Evolutionary conservation across 1,139 yeast species (phyloP).

Genomic region (Sugiyamaella castrensis): DNA sequence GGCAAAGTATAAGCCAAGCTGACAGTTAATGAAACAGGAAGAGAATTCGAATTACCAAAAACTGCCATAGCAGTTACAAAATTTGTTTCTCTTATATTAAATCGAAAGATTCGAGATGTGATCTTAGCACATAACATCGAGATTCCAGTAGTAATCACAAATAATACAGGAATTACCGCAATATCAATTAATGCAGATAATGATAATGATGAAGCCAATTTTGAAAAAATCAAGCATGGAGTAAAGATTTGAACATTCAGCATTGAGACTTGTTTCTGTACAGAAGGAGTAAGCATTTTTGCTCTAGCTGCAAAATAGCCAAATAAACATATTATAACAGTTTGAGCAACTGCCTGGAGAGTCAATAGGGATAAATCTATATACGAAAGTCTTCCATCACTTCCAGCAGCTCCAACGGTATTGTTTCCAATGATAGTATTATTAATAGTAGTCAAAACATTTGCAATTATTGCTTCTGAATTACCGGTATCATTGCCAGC

Average conservation of each 20-base stretch:
- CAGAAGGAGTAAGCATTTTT: conserved; percentile 56
- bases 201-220: conserved; percentile 72
- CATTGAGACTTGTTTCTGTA: conserved; percentile 63
- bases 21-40: conserved; percentile 65
- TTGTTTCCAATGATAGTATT: no score
- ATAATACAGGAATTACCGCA: conserved; percentile 70
- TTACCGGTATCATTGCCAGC: no score
- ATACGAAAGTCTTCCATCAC: conserved; percentile 44
- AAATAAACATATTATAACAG: conserved; percentile 65
- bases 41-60: conserved; percentile 70
- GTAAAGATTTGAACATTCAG: conserved; percentile 79
- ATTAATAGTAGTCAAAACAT: no score
- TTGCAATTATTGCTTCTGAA: no score
- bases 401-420: no score
- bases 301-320: conserved; percentile 67
- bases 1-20: conserved; percentile 72
- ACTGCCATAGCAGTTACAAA: conserved; percentile 89
- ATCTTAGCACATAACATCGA: conserved; percentile 55
- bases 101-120: conserved; percentile 46
- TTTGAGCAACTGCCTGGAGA: conserved; percentile 75
- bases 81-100: conserved; percentile 65
- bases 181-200: conserved; percentile 65
- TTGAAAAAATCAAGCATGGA: conserved; percentile 78
- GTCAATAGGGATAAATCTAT: conserved; percentile 59
- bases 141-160: conserved; percentile 59